These are phyloP conservation scores for Arabidopsis suecica DNA, from an alignment of 345 rosid species.

Conservation along the genomic window DNA sequence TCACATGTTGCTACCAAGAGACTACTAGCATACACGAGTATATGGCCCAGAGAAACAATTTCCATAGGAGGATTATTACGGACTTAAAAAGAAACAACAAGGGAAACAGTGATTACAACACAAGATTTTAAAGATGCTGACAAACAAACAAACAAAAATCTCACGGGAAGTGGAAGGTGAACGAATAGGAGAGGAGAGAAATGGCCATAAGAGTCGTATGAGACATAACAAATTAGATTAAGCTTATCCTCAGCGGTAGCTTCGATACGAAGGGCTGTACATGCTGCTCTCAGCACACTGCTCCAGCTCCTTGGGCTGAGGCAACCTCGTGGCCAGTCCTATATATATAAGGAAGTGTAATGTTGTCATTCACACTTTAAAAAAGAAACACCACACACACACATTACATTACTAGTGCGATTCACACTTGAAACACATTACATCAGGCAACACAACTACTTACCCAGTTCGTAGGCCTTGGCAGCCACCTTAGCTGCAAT, in stretches of 20 bases:
- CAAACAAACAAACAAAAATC: background rate
- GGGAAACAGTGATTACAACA: conserved; percentile 31
- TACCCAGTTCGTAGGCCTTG: conserved; percentile 93
- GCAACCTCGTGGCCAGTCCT: conserved; percentile 90
- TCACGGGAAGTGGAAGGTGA: conserved; percentile 27
- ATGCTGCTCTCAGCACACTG: conserved; percentile 93
- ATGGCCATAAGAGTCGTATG: conserved; percentile 7
- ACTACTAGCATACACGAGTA: background rate
- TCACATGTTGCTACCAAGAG: background rate
- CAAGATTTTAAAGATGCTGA: background rate
- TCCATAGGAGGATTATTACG: conserved; percentile 9
- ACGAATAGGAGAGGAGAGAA: conserved; percentile 19
- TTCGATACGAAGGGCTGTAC: conserved; percentile 84
- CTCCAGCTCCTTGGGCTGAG: conserved; percentile 78
- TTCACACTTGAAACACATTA: background rate
- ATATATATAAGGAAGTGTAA: conserved; percentile 7
- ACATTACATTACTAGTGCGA: background rate
- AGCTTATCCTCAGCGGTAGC: conserved; percentile 56
- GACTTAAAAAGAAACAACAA: background rate
- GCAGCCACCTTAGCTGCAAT: conserved; percentile 92
- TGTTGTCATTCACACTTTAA: background rate
- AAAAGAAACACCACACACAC: no score
- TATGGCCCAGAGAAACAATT: background rate
- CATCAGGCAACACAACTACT: conserved; percentile 33
- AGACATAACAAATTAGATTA: background rate